phyloP scores from a whole-genome alignment of 2,329 filamentous ascomycete genomes.

The Claviceps sorghi region DNA sequence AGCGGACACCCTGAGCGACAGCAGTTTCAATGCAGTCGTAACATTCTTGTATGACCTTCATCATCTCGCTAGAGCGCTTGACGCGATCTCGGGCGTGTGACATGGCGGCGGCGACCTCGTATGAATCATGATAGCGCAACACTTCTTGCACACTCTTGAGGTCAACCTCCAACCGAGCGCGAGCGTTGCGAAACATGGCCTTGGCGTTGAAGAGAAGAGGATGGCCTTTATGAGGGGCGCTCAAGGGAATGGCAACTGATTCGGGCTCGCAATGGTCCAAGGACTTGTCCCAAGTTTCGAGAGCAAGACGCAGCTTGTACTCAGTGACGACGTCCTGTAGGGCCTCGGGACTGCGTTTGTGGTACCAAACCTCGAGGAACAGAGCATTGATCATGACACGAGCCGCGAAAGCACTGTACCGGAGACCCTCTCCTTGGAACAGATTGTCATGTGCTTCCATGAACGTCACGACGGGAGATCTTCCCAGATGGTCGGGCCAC shows the following conservation, averaged over 20 bases:
- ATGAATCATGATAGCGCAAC: constrained; percentile 89
- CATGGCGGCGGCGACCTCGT: constrained; percentile 95
- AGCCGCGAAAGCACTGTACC: constrained; percentile 92
- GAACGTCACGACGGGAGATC: constrained; percentile 66
- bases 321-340: constrained; percentile 95
- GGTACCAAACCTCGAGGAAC: constrained; percentile 97
- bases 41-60: constrained; percentile 95
- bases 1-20: constrained; percentile 84
- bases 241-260: constrained; percentile 72
- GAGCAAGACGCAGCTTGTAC: constrained; percentile 87
- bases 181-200: constrained; percentile 90
- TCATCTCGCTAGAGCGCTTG: constrained; percentile 91
- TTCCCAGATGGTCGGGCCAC: constrained; percentile 69
- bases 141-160: constrained; percentile 93
- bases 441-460: constrained; percentile 89
- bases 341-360: constrained; percentile 95
- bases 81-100: constrained; percentile 85
- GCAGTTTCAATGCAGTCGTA: constrained; percentile 97
- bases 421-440: constrained; percentile 80
- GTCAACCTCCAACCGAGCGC: constrained; percentile 83
- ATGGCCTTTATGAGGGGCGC: constrained; percentile 88
- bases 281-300: constrained; percentile 98
- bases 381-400: constrained; percentile 98
- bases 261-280: constrained; percentile 88
- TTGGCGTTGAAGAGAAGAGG: constrained; percentile 96